phyloP scores from a whole-genome alignment of 305 asterid species.

The Solanum chacoense region DNA sequence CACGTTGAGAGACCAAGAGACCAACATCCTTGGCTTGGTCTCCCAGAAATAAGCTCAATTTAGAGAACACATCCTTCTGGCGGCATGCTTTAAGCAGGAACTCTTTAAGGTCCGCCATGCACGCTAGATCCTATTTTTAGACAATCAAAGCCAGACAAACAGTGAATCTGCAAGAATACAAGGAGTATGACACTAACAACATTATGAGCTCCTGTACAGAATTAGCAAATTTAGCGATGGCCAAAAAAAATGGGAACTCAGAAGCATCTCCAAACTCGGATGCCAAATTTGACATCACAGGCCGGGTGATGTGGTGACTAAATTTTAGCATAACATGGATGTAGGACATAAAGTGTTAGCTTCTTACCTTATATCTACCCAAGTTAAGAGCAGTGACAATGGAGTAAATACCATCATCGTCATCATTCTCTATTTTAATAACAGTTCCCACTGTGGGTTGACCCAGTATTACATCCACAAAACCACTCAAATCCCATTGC shows the following conservation, averaged over 20 bases:
- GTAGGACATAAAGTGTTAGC: neutral
- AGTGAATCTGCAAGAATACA: neutral
- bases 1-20: slow-evolving; percentile 71
- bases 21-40: slow-evolving; percentile 45
- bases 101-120: slow-evolving; percentile 54
- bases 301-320: neutral
- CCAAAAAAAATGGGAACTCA: neutral
- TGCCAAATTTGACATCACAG: neutral
- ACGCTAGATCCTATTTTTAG: slow-evolving; percentile 34
- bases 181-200: neutral
- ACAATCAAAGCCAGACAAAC: slow-evolving; percentile 3
- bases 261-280: neutral
- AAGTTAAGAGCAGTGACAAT: slow-evolving; percentile 59
- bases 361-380: slow-evolving; percentile 71
- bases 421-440: slow-evolving; percentile 71
- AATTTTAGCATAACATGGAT: neutral
- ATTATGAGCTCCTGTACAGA: neutral
- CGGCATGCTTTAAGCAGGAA: slow-evolving; percentile 49
- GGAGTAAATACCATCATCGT: slow-evolving; percentile 73
- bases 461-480: slow-evolving; percentile 74
- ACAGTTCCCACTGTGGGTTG: slow-evolving; percentile 90
- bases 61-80: slow-evolving; percentile 24
- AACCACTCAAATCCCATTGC: slow-evolving; percentile 80
- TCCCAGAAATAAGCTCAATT: slow-evolving; percentile 37
- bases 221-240: neutral